Evolutionary conservation across 2,329 filamentous ascomycete species (phyloP).

Genomic region (Zasmidium citrigriseum): DNA sequence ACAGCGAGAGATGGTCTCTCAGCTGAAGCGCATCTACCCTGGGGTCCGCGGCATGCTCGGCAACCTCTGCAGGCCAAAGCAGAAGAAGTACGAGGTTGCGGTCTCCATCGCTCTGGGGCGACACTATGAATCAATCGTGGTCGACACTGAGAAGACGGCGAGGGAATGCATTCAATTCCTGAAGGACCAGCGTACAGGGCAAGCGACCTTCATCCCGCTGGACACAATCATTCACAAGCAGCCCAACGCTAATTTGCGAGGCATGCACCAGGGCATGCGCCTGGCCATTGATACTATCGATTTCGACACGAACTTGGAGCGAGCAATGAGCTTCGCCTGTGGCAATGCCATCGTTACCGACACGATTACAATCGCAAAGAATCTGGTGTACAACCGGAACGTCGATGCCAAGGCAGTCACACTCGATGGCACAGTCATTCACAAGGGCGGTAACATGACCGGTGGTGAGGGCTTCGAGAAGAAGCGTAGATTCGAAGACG

Average conservation of each 20-base stretch:
- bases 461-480: constrained; percentile 82
- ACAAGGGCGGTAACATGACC: constrained; percentile 95
- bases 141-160: constrained; percentile 92
- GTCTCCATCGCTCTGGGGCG: constrained; percentile 89
- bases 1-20: constrained; percentile 79
- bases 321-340: constrained; percentile 92
- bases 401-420: constrained; percentile 94
- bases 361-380: constrained; percentile 79
- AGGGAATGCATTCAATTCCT: constrained; percentile 93
- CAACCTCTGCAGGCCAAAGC: constrained; percentile 91
- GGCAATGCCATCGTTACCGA: constrained; percentile 95
- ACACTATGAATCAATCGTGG: constrained; percentile 91
- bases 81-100: constrained; percentile 94
- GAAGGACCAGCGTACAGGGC: constrained; percentile 81
- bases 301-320: constrained; percentile 83
- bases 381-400: constrained; percentile 80
- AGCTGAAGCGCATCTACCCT: constrained; percentile 86
- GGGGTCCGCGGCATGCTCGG: constrained; percentile 89
- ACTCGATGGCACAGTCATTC: constrained; percentile 91
- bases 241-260: constrained; percentile 86
- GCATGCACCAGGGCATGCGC: constrained; percentile 77
- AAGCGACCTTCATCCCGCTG: constrained; percentile 91
- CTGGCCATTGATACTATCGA: constrained; percentile 95
- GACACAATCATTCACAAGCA: constrained; percentile 97
- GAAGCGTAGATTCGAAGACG: constrained; percentile 77